Evolutionary conservation across 2,329 filamentous ascomycete genomes (phyloP).

Genomic region (Clathrospora elynae): DNA sequence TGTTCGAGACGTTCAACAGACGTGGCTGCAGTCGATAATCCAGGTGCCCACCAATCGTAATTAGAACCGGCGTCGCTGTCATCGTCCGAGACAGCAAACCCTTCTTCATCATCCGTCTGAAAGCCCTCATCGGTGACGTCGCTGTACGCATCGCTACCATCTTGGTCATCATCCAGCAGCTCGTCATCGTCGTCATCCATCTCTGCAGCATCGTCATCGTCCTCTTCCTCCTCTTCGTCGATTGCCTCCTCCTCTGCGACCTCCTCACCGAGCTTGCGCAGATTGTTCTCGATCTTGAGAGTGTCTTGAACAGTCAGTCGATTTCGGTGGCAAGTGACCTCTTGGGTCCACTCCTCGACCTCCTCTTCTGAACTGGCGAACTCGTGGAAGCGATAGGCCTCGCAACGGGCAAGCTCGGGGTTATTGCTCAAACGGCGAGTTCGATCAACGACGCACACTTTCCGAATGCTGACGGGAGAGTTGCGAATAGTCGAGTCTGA

Average conservation of each 20-base stretch:
- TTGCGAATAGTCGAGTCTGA: conserved; percentile 59
- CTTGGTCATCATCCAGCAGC: conserved; percentile 56
- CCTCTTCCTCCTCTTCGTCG: conserved; percentile 57
- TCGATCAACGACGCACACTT: conserved; percentile 39
- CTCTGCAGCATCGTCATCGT: conserved; percentile 53
- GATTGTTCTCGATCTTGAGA: conserved; percentile 84
- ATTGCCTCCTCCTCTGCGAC: conserved; percentile 82
- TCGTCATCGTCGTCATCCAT: conserved; percentile 50
- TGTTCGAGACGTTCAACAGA: conserved; percentile 56
- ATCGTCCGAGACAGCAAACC: conserved; percentile 72
- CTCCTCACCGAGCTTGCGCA: conserved; percentile 84
- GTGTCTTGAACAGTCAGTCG: conserved; percentile 90
- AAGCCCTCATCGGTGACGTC: conserved; percentile 68
- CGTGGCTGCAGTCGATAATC: conserved; percentile 58
- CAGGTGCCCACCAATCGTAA: conserved; percentile 67
- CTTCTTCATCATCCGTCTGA: conserved; percentile 78
- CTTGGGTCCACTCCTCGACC: conserved; percentile 90
- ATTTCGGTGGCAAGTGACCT: conserved; percentile 64
- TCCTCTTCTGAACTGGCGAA: conserved; percentile 86
- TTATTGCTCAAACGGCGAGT: conserved; percentile 45
- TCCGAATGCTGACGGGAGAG: conserved; percentile 53
- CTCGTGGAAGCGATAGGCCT: conserved; percentile 76
- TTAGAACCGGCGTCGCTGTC: conserved; percentile 69
- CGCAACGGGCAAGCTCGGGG: conserved; percentile 57
- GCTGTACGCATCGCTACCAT: conserved; percentile 45